These are phyloP conservation scores for Powellomyces hirtus DNA, from an alignment of 192 early-diverging fungal genomes.

Conservation along the genomic window DNA sequence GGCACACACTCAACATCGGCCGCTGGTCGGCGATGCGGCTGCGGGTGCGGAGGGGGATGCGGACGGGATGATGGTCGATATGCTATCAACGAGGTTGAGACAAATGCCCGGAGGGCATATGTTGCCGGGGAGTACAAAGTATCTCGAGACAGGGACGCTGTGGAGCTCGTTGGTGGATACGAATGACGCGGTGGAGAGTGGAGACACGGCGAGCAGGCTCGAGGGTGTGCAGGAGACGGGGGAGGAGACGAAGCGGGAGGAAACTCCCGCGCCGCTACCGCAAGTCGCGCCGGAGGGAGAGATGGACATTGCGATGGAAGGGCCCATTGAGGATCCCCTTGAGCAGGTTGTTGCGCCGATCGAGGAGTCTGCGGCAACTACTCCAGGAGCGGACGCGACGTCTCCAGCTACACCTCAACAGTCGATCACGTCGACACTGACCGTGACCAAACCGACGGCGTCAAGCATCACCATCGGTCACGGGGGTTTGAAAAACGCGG, in stretches of 20 bases:
- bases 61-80: conserved; percentile 17
- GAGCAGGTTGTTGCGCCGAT: not conserved
- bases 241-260: not conserved
- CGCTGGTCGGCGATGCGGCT: no score
- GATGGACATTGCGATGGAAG: conserved; percentile 7
- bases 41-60: not conserved
- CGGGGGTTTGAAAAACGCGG: conserved; percentile 50
- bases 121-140: conserved; percentile 38
- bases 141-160: conserved; percentile 48
- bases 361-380: conserved; percentile 3
- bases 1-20: no score
- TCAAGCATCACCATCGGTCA: conserved; percentile 53
- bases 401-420: conserved; percentile 9
- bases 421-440: conserved; percentile 40
- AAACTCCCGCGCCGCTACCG: not conserved
- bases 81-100: conserved; percentile 36
- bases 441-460: conserved; percentile 24
- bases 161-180: conserved; percentile 34
- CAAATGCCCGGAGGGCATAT: conserved; percentile 52
- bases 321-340: not conserved
- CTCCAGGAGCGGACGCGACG: no score
- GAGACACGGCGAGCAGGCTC: not conserved
- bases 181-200: not conserved
- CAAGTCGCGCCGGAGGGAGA: not conserved
- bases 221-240: not conserved